These are phyloP conservation scores for Platanthera guangdongensis DNA, from an alignment of 106 monocot genomes.

Conservation along the genomic window DNA sequence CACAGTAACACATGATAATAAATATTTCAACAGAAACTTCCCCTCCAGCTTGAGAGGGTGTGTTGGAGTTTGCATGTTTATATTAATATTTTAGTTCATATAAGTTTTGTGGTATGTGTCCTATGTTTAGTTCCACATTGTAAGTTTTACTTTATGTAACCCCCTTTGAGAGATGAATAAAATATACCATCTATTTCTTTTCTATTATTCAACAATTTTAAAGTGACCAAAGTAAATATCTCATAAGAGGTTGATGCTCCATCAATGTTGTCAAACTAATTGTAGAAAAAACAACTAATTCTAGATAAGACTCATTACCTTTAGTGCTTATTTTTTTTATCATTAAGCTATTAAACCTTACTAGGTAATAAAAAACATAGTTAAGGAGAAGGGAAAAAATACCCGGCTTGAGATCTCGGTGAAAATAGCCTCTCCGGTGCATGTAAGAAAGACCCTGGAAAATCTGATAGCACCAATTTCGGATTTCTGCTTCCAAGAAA, in stretches of 20 bases:
- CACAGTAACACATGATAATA: too few relatives aligned
- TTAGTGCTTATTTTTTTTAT: neutral
- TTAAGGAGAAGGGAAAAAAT: neutral
- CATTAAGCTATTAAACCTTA: neutral
- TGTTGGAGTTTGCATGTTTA: too few relatives aligned
- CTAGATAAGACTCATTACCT: neutral
- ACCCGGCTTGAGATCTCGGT: conserved; percentile 97
- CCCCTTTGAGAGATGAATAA: too few relatives aligned
- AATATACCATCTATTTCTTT: too few relatives aligned
- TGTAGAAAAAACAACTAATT: neutral
- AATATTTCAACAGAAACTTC: too few relatives aligned
- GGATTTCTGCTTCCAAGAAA: conserved; percentile 65
- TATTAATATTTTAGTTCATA: too few relatives aligned
- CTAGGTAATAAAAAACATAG: neutral
- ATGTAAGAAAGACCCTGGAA: conserved; percentile 92
- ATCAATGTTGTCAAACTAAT: neutral
- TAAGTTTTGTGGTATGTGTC: too few relatives aligned
- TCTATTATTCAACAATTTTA: too few relatives aligned
- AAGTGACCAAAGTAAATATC: neutral
- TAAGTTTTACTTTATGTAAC: too few relatives aligned
- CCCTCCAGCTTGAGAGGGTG: too few relatives aligned
- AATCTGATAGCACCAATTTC: conserved; percentile 94
- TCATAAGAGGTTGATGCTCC: neutral
- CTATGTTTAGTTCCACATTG: too few relatives aligned
- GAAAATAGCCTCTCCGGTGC: conserved; percentile 90